phyloP scores from a whole-genome alignment of 257 asterid genomes.

The Nicotiana benthamiana region DNA sequence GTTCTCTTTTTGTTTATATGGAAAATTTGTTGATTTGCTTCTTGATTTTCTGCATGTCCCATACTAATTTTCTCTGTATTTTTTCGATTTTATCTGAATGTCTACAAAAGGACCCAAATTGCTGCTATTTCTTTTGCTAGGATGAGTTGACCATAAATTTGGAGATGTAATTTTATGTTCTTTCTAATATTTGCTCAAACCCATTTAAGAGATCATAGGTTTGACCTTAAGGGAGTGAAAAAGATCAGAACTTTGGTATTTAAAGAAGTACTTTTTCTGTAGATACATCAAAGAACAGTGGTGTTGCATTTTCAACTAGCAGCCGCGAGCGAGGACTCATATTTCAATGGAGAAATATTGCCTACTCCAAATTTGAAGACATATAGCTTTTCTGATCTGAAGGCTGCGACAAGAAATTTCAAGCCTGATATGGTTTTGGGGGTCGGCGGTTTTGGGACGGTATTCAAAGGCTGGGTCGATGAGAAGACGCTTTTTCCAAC shows the following conservation, averaged over 20 bases:
- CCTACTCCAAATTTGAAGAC: slow-evolving; percentile 24
- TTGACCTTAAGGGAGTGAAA: background rate
- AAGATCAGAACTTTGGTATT: slow-evolving; percentile 1
- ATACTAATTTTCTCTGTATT: background rate
- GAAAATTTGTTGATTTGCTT: background rate
- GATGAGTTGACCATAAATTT: background rate
- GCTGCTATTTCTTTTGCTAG: background rate
- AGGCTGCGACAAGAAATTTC: slow-evolving; percentile 36
- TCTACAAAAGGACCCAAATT: background rate
- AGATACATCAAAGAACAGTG: slow-evolving; percentile 46
- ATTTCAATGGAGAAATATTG: slow-evolving; percentile 27
- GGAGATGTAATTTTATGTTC: background rate
- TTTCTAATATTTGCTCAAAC: background rate
- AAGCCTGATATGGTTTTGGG: slow-evolving; percentile 38
- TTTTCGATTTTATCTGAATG: background rate
- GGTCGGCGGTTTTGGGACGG: slow-evolving; percentile 48
- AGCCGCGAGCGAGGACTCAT: slow-evolving; percentile 29
- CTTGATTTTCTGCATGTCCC: background rate
- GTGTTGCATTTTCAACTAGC: slow-evolving; percentile 22
- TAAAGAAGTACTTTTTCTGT: background rate
- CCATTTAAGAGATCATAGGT: background rate
- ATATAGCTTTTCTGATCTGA: slow-evolving; percentile 29
- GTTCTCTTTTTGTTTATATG: background rate
- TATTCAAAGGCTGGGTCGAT: slow-evolving; percentile 48
- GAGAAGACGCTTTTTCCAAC: slow-evolving; percentile 34